Base-by-base conservation (phyloP, 306 rosid genomes). In the Fragaria vesca region DNA sequence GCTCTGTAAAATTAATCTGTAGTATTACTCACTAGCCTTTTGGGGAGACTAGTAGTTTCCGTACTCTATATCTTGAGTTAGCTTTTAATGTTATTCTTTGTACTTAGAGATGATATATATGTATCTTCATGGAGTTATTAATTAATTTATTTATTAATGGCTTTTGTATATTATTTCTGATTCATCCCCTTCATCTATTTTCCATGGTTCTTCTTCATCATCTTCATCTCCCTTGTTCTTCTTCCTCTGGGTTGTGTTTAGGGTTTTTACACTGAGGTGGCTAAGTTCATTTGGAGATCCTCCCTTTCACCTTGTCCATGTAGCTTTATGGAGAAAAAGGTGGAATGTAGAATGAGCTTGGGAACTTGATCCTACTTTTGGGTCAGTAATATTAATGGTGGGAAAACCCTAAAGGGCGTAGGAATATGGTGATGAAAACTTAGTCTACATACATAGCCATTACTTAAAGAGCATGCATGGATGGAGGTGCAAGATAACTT, bases 351-450 rank as follows among this genome's bases (percentile, higher is more conserved):
- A 79, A 78, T 81, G 84, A 82, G 55, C 71, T 20, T 77, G 77
- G 76, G 74, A 75, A 85, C 62, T 84, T 86, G 86, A 75, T 83
- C 75, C 79, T 42, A 55, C 54, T 28, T 47, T 51, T 18, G 55
- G 61, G 48, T 61, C 77, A 43, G 76, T 69, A 71, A 69, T 42
- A 50, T 63, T 65, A 71, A 69, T 42, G 72, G 77, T 78, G 60
- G 52, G 76, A 66, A 57, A 74, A 75, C 78, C 69, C 80, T 69
- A 79, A n/a, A 32, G 46, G 13, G 24, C 26, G 26, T 66, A 36
- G 65, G 58, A 46, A 46, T 46, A 11, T 11, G 26, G 58, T 54
- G 24, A 54, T 77, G 78, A 72, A 82, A 71, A 65, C 34, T 34
- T 7, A 15, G 55, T 12, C 77, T 74, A 42, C 30, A 57, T 60